Evolutionary conservation across 148 eudicot species (phyloP), one percentile per base, ranked within the genome.

Genomic region (Suaeda aralocaspica): DNA sequence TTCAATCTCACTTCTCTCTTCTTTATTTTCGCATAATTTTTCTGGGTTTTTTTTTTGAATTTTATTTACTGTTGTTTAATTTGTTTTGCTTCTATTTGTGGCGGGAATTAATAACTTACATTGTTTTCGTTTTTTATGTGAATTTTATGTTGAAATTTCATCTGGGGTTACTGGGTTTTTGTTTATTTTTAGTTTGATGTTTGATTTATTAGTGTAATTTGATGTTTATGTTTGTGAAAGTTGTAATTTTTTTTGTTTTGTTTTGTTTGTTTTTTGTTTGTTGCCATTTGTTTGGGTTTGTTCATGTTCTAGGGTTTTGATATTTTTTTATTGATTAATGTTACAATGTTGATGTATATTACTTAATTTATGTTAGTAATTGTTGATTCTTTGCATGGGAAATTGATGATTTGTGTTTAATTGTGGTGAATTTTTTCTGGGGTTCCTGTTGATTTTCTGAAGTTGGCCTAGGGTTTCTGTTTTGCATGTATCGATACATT

Each of bases 401-500:
- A 75, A n/a, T 72, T 74, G 63, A 21, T 52, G 77, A 71, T 78
- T 64, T 67, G 53, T 58, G 44, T 16, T 63, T 71, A 13, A 67
- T 74, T 0, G 58, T 73, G 21, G 9, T 29, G 6, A 51, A 60
- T 72, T 45, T 69, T 74, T 9, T 9, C 48, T n/a, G n/a, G 49
- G 42, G 45, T 12, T 64, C 0, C 39, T 64, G 21, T 74, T 48
- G 55, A 18, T 64, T 69, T 60, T 52, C 13, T 61, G 73, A 26
- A 51, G 64, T 31, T 8, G 24, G 48, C 49, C 51, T 56, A 73
- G 81, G 78, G 73, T 73, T 78, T 74, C 48, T 57, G 49, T 26
- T n/a, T 69, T 78, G 71, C 81, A 73, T 78, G 81, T 57, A 36
- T 21, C 36, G 28, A 28, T 64, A 56, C 69, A 73, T 68, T 74